Base-by-base conservation (phyloP, 1,284 basidiomycete genomes). In the Trichosporon coremiiforme region DNA sequence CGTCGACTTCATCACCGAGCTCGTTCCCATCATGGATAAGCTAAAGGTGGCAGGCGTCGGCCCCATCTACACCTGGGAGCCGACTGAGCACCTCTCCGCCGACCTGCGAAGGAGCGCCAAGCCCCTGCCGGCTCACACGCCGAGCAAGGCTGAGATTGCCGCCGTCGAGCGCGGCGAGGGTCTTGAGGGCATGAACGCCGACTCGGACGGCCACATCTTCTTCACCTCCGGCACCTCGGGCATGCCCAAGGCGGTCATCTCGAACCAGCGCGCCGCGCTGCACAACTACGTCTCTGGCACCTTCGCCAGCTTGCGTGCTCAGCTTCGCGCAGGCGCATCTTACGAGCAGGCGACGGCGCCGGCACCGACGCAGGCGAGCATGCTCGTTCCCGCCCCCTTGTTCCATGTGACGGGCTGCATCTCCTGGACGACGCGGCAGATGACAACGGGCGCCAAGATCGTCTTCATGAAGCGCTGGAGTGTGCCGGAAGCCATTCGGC, bases 221-320 rank as follows among this genome's bases (percentile, higher is more conserved):
- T 82, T 80, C 71, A 79, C 81, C 4, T 71, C 70, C 1, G 73
- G 71, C 29, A 62, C 57, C 29, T 62, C 88, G 0, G 86, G 90
- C 71, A 92, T 95, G 71, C 86, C 91, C 0, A 88, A 88, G 71
- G 87, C 89, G 55, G 87, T 92, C 22, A 79, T 98, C 36, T 80
- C 78, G 65, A 79, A 77, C 13, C 78, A 80, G 66, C 70, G 50
- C 33, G 47, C 65, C 47, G 65, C 65, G 10, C 50, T 66, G 47
- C 65, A 66, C 50, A 66, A 66, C 50, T 36, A 53, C 33, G 33
- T 66, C 20, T 55, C 95, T 65, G 76, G 90, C 29, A 90, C 57
- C 8, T 62, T 62, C 17, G 57, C 57, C 5, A 5, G 29, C 1
- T 62, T 75, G 10, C 72, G 80, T 64, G 76, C 76, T 2, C 74